These are phyloP conservation scores for Spathaspora sp. DNA, from an alignment of 1,139 yeast genomes.

Conservation along the genomic window DNA sequence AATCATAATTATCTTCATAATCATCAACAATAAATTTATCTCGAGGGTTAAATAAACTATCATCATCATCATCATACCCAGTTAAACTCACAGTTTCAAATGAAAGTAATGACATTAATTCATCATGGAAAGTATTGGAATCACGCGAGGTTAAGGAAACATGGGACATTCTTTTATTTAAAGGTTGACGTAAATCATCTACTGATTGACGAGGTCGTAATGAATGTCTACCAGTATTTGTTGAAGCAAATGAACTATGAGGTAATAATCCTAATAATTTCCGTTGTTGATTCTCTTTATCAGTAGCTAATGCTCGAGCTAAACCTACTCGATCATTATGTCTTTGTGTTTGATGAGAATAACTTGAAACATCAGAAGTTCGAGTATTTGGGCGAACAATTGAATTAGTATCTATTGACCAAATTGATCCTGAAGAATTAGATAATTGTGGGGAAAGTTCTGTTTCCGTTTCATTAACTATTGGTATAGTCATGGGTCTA, in stretches of 20 bases:
- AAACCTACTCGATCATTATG: slow-evolving; percentile 34
- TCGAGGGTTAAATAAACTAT: slow-evolving; percentile 10
- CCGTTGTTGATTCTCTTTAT: slow-evolving; percentile 1
- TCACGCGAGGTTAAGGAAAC: slow-evolving; percentile 13
- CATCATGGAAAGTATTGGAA: slow-evolving; percentile 23
- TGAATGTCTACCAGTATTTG: not conserved
- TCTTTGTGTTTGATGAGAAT: slow-evolving; percentile 17
- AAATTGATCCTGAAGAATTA: slow-evolving; percentile 25
- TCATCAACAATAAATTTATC: slow-evolving; percentile 38
- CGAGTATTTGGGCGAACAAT: slow-evolving; percentile 32
- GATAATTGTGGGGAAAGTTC: slow-evolving; percentile 18
- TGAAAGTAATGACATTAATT: slow-evolving; percentile 36
- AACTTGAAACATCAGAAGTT: slow-evolving; percentile 32
- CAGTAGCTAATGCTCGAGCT: slow-evolving; percentile 37
- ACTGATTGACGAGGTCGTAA: slow-evolving; percentile 31
- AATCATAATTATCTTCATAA: slow-evolving; percentile 55
- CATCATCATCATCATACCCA: slow-evolving; percentile 15
- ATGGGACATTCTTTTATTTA: not conserved
- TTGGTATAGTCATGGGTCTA: too few relatives aligned
- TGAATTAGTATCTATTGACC: slow-evolving; percentile 39
- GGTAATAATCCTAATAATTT: not conserved
- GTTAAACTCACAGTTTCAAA: slow-evolving; percentile 33
- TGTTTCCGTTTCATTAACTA: not conserved
- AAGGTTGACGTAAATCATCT: slow-evolving; percentile 21
- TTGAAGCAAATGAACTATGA: slow-evolving; percentile 20